Base-by-base conservation (phyloP, 2,329 filamentous ascomycete species). In the Aspergillus pseudonomiae region DNA sequence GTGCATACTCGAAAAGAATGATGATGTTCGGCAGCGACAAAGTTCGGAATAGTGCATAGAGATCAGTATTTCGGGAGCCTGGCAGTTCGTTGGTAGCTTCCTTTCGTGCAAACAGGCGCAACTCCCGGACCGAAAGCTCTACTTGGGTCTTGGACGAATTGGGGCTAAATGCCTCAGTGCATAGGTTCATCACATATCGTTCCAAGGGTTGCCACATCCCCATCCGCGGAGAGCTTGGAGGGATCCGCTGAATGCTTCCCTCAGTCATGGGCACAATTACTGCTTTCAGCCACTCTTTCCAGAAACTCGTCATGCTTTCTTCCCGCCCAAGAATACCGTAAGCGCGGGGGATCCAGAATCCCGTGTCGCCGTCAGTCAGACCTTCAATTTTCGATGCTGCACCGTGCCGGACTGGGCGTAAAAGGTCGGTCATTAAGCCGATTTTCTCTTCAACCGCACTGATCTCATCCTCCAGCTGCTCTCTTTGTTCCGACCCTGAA, bases 321-420 rank as follows among this genome's bases (percentile, higher is more conserved):
- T 99, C 95, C 66, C 92, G 87, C 39, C 95, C 95, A 66, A 99
- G 84, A 65, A 99, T 90, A 63, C 95, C 95, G 74, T 96, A 99
- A 1, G 94, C 93, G 67, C 95, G 87, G 21, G 95, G 95, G 57
- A 93, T 93, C 95, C 95, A 99, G 64, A 98, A 89, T 2, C 94
- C 95, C 59, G 93, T 97, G 75, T 98, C 95, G 50, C 94, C 94
- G 68, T 96, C 92, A 0, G 94, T 98, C 65, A 99, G 83, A 24
- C 95, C 95, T 75, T 99, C 95, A 65, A 99, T 99, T 80, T 97
- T 98, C 57, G 94, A 94, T 34, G 95, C 94, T 52, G 95, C 95
- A 41, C 93, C 95, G 77, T 98, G 95, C 69, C 95, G 87, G 70
- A 99, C 88, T 19, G 95, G 95, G 64, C 94, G 88, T 68, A 99